These are phyloP conservation scores for Juncus effusus DNA, from an alignment of 176 grass and related monocot genomes.

Conservation along the genomic window DNA sequence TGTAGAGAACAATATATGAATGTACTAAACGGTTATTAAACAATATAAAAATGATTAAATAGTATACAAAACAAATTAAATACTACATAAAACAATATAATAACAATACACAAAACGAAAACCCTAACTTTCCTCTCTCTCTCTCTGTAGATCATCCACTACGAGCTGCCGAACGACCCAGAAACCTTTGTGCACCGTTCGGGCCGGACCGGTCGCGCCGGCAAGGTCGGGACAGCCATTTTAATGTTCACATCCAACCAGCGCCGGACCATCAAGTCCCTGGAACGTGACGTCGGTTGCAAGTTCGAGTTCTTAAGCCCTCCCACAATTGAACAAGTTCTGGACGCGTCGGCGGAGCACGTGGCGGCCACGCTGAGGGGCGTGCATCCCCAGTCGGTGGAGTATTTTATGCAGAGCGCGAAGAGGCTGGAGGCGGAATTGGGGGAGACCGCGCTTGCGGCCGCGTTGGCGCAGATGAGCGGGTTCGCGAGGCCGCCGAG, in stretches of 20 bases:
- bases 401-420: slow-evolving; percentile 69
- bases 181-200: slow-evolving; percentile 99
- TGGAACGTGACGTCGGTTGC: slow-evolving; percentile 86
- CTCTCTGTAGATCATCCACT: slow-evolving; percentile 81
- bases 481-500: slow-evolving; percentile 94
- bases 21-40: too few relatives aligned
- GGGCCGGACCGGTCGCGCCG: slow-evolving; percentile 94
- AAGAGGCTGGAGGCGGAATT: slow-evolving; percentile 63
- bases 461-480: slow-evolving; percentile 95
- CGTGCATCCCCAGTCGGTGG: slow-evolving; percentile 65
- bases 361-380: slow-evolving; percentile 76
- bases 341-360: slow-evolving; percentile 91
- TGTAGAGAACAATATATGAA: too few relatives aligned
- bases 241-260: slow-evolving; percentile 97
- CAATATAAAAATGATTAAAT: too few relatives aligned
- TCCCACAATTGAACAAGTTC: slow-evolving; percentile 63
- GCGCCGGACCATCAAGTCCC: slow-evolving; percentile 86
- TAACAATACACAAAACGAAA: not conserved
- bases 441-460: slow-evolving; percentile 79
- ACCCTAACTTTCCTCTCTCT: slow-evolving; percentile 21
- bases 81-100: too few relatives aligned
- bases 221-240: slow-evolving; percentile 82
- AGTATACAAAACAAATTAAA: too few relatives aligned
- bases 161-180: slow-evolving; percentile 92
- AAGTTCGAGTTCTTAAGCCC: slow-evolving; percentile 82